Evolutionary conservation across 1,284 basidiomycete species (phyloP), one percentile per base, ranked within the genome.

Genomic region (Schizopora paradoxa): DNA sequence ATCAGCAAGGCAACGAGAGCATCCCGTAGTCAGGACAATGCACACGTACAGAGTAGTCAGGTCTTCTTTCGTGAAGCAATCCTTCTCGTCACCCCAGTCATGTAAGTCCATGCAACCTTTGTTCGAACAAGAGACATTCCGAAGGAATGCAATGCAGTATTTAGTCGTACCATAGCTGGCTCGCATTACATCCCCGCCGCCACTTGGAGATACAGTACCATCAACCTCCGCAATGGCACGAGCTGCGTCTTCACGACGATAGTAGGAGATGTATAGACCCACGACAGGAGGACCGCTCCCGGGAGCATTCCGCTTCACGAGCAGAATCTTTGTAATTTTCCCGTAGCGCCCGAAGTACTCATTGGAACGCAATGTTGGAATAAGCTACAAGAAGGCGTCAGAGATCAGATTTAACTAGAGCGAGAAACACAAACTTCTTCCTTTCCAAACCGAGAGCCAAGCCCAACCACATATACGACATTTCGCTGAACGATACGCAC

Each of bases 301-400:
- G 4, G 89, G 79, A 1, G 83, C 73, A 6, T 84, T 86, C 28
- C 95, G 86, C 66, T 98, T 96, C 46, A 91, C 86, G 38, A 99
- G 80, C 44, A 97, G 75, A 49, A 99, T 91, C 69, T 97, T 97
- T 38, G 88, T 84, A 56, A 99, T 97, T 69, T 95, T 96, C 54
- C 96, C 96, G 66, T 98, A 99, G 63, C 97, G 93, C 5, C 96
- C 96, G 65, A 99, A 99, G 66, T 96, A 97, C 56, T 99, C 96
- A 59, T 86, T 87, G 10, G 92, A 94, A 42, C 94, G 90, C 34
- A 99, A 71, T 8, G 93, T 92, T 2, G 93, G 86, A 53, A 98
- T 91, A 38, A 96, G 82, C 91, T 97, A 54, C n/a, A 27, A 11
- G 25, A 27, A 26, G 31, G 28, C 29, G 54, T 36, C 14, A 44